These are phyloP conservation scores for Russula sp. DNA, from an alignment of 768 basidiomycete genomes.

Conservation along the genomic window DNA sequence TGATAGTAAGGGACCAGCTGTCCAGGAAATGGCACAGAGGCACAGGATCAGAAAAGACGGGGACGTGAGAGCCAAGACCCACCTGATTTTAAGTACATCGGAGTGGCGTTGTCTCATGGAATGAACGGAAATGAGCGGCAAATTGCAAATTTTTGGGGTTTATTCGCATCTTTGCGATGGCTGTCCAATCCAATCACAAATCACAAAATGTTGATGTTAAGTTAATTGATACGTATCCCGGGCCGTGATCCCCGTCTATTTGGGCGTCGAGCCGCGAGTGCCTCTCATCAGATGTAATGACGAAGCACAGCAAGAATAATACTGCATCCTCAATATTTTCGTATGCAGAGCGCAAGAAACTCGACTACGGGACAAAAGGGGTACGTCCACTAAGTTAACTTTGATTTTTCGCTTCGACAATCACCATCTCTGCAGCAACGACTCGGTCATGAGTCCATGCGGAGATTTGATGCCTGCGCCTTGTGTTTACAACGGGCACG, in stretches of 20 bases:
- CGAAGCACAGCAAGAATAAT: slow-evolving; percentile 88
- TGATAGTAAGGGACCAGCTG: background rate
- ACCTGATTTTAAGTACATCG: slow-evolving; percentile 1
- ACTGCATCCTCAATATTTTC: slow-evolving; percentile 88
- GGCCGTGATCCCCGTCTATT: background rate
- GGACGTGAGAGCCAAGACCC: background rate
- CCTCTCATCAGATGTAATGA: slow-evolving; percentile 47
- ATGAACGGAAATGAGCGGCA: background rate
- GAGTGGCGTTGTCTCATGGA: background rate
- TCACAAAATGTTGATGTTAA: background rate
- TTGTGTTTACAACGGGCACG: slow-evolving; percentile 82
- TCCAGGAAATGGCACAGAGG: too few species aligned
- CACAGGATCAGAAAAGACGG: background rate
- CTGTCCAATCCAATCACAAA: background rate
- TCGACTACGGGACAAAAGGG: slow-evolving; percentile 79
- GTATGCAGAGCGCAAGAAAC: slow-evolving; percentile 83
- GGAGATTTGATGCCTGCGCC: slow-evolving; percentile 86
- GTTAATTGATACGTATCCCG: background rate
- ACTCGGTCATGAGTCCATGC: slow-evolving; percentile 89
- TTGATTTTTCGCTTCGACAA: background rate
- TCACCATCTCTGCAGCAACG: slow-evolving; percentile 52
- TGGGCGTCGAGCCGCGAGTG: background rate
- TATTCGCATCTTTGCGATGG: slow-evolving; percentile 1
- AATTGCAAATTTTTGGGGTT: slow-evolving; percentile 13
- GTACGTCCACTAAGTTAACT: slow-evolving; percentile 40